Evolutionary conservation across 108 stramenopile species (phyloP).

Genomic region (Skeletonema potamos): DNA sequence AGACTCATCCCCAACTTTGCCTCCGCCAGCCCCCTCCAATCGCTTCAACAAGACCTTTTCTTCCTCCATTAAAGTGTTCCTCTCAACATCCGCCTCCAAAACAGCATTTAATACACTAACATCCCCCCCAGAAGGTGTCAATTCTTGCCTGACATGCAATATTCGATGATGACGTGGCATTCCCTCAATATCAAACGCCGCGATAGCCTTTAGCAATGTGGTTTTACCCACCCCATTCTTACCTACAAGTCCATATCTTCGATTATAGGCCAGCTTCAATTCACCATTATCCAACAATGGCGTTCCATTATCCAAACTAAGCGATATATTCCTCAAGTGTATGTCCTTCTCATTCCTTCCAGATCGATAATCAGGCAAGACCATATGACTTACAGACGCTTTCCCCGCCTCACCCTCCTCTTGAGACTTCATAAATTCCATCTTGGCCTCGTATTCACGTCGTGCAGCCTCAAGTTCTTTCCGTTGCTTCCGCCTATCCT

Average conservation of each 20-base stretch:
- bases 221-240: slow-evolving; percentile 68
- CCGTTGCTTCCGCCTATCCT: slow-evolving; percentile 75
- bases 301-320: slow-evolving; percentile 88
- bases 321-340: slow-evolving; percentile 71
- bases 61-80: slow-evolving; percentile 79
- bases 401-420: slow-evolving; percentile 56
- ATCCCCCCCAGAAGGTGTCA: slow-evolving; percentile 60
- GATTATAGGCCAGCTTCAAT: slow-evolving; percentile 90
- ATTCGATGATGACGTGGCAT: slow-evolving; percentile 92
- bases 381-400: slow-evolving; percentile 74
- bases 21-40: slow-evolving; percentile 49
- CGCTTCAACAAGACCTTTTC: slow-evolving; percentile 64
- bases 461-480: slow-evolving; percentile 74
- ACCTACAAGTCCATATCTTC: slow-evolving; percentile 68
- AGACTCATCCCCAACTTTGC: slow-evolving; percentile 6
- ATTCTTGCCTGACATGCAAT: slow-evolving; percentile 98
- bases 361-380: slow-evolving; percentile 75
- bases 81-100: slow-evolving; percentile 91
- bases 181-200: slow-evolving; percentile 88
- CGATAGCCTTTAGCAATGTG: slow-evolving; percentile 94
- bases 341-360: slow-evolving; percentile 87
- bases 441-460: slow-evolving; percentile 57
- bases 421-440: slow-evolving; percentile 40
- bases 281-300: slow-evolving; percentile 87
- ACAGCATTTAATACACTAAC: slow-evolving; percentile 94